Evolutionary conservation across 495 filamentous ascomycete genomes (phyloP).

Genomic region (Hamigera avellanea): DNA sequence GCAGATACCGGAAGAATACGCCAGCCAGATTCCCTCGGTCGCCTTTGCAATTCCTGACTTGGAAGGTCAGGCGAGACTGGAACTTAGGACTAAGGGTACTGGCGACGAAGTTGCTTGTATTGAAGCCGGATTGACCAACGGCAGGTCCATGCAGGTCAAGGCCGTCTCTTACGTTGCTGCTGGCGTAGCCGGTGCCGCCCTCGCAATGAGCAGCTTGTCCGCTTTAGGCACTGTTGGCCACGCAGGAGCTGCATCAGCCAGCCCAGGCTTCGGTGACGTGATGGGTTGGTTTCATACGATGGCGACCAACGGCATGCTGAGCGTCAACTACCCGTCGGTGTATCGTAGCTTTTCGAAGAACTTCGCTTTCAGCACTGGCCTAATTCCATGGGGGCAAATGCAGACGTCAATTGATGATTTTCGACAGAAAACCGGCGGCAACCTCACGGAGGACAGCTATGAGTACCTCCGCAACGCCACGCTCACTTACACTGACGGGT

Average conservation of each 20-base stretch:
- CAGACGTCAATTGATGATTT: slow-evolving; percentile 81
- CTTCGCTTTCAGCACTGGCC: slow-evolving; percentile 82
- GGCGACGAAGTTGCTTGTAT: slow-evolving; percentile 68
- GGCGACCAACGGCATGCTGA: slow-evolving; percentile 93
- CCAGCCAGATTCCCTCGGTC: slow-evolving; percentile 70
- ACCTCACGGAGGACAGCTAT: slow-evolving; percentile 69
- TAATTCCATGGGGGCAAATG: slow-evolving; percentile 72
- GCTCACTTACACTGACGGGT: slow-evolving; percentile 47
- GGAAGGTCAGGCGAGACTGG: slow-evolving; percentile 71
- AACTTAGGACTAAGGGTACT: slow-evolving; percentile 52
- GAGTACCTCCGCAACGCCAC: slow-evolving; percentile 62
- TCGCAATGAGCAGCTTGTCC: slow-evolving; percentile 62
- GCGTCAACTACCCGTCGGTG: slow-evolving; percentile 71
- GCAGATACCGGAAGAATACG: slow-evolving; percentile 55
- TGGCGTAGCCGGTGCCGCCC: slow-evolving; percentile 75
- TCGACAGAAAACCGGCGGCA: slow-evolving; percentile 68
- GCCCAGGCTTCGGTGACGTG: slow-evolving; percentile 78
- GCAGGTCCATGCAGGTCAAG: slow-evolving; percentile 63
- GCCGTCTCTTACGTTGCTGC: slow-evolving; percentile 78
- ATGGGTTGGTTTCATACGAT: slow-evolving; percentile 87
- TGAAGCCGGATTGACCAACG: slow-evolving; percentile 70
- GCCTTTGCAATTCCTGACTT: slow-evolving; percentile 89
- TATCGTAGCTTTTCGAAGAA: slow-evolving; percentile 85
- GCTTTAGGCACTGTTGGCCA: slow-evolving; percentile 53
- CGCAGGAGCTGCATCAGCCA: slow-evolving; percentile 54